A percentile compares a stretch with the other conserved stretches of the same genome.
These are phyloP conservation scores for Rhododendron molle DNA, from an alignment of 148 eudicot genomes.

Conservation along the genomic window DNA sequence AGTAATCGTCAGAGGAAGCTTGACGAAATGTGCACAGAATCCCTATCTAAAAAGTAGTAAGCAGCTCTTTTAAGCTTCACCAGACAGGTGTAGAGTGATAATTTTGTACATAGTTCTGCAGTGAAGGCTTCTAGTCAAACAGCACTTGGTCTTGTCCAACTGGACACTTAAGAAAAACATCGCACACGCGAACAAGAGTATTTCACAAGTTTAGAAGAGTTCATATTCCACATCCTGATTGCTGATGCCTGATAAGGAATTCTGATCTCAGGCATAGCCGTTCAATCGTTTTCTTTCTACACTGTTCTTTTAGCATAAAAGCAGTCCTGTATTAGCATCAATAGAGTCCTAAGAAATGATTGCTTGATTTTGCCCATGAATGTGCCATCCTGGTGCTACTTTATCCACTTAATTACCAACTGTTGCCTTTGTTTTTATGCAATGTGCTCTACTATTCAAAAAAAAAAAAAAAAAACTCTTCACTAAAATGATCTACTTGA, in stretches of 20 bases:
- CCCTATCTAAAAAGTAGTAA: background rate
- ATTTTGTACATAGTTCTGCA: background rate
- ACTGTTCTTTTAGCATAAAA: background rate
- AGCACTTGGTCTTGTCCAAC: background rate
- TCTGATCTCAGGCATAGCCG: background rate
- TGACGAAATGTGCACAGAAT: background rate
- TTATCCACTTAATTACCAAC: background rate
- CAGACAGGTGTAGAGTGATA: background rate
- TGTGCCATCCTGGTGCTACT: background rate
- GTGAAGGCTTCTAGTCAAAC: background rate
- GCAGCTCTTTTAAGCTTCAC: background rate
- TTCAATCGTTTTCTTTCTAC: background rate
- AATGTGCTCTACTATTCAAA: background rate
- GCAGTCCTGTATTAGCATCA: background rate
- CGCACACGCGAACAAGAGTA: background rate
- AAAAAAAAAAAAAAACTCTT: background rate
- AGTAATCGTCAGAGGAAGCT: background rate
- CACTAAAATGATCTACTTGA: background rate
- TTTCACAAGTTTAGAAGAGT: background rate
- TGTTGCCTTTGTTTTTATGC: background rate
- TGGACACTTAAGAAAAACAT: background rate
- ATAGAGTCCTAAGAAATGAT: background rate
- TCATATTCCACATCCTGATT: background rate
- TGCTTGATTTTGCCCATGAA: background rate
- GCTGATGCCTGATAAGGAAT: background rate